Evolutionary conservation across 768 basidiomycete genomes (phyloP).

Genomic region (Cystoderma amianthinum): DNA sequence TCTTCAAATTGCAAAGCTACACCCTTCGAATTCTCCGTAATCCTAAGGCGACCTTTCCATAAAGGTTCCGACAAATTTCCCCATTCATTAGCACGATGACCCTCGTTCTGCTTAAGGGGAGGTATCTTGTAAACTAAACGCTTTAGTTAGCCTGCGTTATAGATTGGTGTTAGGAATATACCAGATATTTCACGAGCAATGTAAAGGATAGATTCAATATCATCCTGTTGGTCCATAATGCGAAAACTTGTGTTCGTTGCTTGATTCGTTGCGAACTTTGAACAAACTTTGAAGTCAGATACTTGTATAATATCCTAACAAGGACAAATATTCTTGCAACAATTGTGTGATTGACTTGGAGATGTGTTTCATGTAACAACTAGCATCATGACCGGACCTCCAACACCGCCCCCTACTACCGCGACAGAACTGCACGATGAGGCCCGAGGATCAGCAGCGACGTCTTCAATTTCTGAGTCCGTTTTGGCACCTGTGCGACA

Average conservation of each 20-base stretch:
- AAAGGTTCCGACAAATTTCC: constrained; percentile 76
- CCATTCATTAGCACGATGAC: constrained; percentile 91
- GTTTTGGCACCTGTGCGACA: constrained; percentile 7
- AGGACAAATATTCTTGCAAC: too few species aligned
- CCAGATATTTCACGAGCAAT: constrained; percentile 90
- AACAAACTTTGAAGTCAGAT: too few species aligned
- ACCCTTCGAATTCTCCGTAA: constrained; percentile 68
- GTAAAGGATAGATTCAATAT: constrained; percentile 86
- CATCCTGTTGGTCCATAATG: too few species aligned
- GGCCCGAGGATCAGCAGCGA: constrained; percentile 11
- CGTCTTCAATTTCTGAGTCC: constrained; percentile 8
- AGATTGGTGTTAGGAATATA: constrained; percentile 23
- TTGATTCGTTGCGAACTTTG: too few species aligned
- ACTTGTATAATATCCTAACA: too few species aligned
- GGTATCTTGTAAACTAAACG: constrained; percentile 85
- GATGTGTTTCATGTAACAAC: too few species aligned
- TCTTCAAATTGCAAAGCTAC: constrained; percentile 80
- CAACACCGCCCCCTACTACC: constrained; percentile 57
- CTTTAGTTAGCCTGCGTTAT: constrained; percentile 1
- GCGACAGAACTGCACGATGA: constrained; percentile 51
- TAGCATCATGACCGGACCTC: constrained; percentile 57
- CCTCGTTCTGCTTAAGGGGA: constrained; percentile 78
- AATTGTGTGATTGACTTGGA: too few species aligned
- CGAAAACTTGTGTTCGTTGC: too few species aligned
- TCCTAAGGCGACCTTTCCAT: constrained; percentile 89